phyloP scores from a whole-genome alignment of 2,329 filamentous ascomycete species.

The Pyrenophora graminea region DNA sequence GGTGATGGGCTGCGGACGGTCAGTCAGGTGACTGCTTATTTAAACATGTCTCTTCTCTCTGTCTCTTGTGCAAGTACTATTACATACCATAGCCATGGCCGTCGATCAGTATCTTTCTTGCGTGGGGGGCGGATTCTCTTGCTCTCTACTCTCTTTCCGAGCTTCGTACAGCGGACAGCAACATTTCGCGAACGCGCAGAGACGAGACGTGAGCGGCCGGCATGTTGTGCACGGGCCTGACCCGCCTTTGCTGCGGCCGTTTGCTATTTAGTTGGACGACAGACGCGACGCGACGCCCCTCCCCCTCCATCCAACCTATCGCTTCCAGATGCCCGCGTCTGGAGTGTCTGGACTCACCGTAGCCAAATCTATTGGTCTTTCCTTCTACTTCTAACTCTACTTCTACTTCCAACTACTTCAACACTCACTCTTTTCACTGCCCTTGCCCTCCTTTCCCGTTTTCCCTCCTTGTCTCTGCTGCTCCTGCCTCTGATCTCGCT shows the following conservation, averaged over 20 bases:
- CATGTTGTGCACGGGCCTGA: slow-evolving; percentile 10
- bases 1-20: slow-evolving; percentile 57
- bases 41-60: too few relatives aligned
- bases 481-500: background rate
- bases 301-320: background rate
- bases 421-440: too few relatives aligned
- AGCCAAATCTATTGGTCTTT: background rate
- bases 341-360: background rate
- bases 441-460: background rate
- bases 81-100: slow-evolving; percentile 43
- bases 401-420: background rate
- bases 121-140: too few relatives aligned
- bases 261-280: slow-evolving; percentile 1
- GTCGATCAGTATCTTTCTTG: too few relatives aligned
- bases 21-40: slow-evolving; percentile 8
- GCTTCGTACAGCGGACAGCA: slow-evolving; percentile 13
- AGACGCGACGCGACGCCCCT: background rate
- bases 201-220: slow-evolving; percentile 16
- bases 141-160: background rate
- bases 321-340: background rate
- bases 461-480: background rate
- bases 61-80: too few relatives aligned
- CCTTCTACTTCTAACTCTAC: too few relatives aligned
- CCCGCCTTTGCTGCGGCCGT: background rate
- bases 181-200: slow-evolving; percentile 25